Conservation (phyloP, 768 basidiomycete species). For the Asterophora lycoperdoides region DNA sequence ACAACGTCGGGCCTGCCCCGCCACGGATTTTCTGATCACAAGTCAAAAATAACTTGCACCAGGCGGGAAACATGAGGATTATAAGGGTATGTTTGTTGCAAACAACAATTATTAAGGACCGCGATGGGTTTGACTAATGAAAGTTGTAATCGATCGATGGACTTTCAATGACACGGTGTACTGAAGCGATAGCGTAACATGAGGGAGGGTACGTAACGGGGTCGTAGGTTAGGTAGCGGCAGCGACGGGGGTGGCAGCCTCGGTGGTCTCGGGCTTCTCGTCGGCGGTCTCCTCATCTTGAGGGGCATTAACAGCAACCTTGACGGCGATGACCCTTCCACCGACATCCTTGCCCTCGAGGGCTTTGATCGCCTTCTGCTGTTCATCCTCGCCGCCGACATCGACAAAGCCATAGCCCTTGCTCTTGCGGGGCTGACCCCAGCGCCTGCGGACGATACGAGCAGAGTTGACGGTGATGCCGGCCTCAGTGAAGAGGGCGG, state of each 20-base stretch:
- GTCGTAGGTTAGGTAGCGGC: slow-evolving; percentile 24
- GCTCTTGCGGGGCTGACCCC: slow-evolving; percentile 80
- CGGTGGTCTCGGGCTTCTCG: slow-evolving; percentile 29
- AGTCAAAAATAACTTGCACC: too few species aligned
- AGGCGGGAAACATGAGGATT: background rate
- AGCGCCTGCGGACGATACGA: slow-evolving; percentile 83
- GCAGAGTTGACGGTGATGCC: slow-evolving; percentile 81
- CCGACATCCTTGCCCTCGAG: slow-evolving; percentile 86
- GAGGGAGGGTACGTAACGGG: slow-evolving; percentile 19
- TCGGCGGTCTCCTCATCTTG: slow-evolving; percentile 49
- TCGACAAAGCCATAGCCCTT: slow-evolving; percentile 99
- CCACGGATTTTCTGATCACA: background rate
- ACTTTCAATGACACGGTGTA: slow-evolving; percentile 17
- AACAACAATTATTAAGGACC: slow-evolving; percentile 32
- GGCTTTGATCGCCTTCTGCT: slow-evolving; percentile 84
- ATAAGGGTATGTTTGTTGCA: slow-evolving; percentile 8
- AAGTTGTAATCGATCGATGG: slow-evolving; percentile 13
- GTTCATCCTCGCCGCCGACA: slow-evolving; percentile 83
- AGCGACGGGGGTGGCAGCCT: slow-evolving; percentile 20
- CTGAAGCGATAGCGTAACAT: slow-evolving; percentile 34
- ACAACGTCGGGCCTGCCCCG: too few species aligned
- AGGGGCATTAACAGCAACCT: slow-evolving; percentile 88
- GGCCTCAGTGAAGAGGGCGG: slow-evolving; percentile 80
- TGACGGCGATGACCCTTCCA: slow-evolving; percentile 85
- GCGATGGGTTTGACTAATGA: slow-evolving; percentile 28